Conservation (phyloP, 2,329 filamentous ascomycete species). For the Trichoderma sp. region DNA sequence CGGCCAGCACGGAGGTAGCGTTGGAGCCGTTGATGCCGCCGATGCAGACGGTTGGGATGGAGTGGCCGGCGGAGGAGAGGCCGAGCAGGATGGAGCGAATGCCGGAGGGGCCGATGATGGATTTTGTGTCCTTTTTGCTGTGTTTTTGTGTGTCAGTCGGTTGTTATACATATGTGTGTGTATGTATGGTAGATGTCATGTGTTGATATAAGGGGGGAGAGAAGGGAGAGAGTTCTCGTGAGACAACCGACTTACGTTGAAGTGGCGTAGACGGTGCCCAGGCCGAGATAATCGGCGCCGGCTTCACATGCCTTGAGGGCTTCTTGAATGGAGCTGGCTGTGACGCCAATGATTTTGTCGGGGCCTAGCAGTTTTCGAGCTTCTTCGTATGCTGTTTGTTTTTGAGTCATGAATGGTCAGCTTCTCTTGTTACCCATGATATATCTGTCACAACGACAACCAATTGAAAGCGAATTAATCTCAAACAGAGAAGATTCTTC, state of each 20-base stretch:
- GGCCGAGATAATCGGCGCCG: constrained; percentile 87
- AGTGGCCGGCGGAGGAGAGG: constrained; percentile 50
- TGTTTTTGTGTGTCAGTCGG: constrained; percentile 52
- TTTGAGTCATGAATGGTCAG: background rate
- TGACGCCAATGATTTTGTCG: constrained; percentile 83
- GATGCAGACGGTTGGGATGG: constrained; percentile 73
- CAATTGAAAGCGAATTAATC: background rate
- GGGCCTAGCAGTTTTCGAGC: constrained; percentile 73
- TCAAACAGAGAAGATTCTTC: background rate
- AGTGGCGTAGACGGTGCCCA: constrained; percentile 87
- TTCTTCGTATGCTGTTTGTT: constrained; percentile 23
- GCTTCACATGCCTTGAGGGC: constrained; percentile 67
- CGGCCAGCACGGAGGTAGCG: constrained; percentile 69
- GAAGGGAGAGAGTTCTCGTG: background rate
- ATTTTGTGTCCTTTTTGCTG: constrained; percentile 83
- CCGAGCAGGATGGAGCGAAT: constrained; percentile 52
- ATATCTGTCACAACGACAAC: background rate
- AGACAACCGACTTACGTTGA: constrained; percentile 57
- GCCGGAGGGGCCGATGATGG: constrained; percentile 55
- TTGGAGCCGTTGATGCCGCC: constrained; percentile 82
- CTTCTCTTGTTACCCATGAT: background rate
- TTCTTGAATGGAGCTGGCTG: constrained; percentile 72
- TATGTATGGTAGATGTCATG: background rate
- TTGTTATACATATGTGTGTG: background rate
- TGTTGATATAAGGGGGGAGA: background rate